A percentile compares a stretch with the other conserved stretches of the same genome.
These are phyloP conservation scores for Ogataea degrootiae DNA, from an alignment of 805 yeast genomes.

Conservation along the genomic window DNA sequence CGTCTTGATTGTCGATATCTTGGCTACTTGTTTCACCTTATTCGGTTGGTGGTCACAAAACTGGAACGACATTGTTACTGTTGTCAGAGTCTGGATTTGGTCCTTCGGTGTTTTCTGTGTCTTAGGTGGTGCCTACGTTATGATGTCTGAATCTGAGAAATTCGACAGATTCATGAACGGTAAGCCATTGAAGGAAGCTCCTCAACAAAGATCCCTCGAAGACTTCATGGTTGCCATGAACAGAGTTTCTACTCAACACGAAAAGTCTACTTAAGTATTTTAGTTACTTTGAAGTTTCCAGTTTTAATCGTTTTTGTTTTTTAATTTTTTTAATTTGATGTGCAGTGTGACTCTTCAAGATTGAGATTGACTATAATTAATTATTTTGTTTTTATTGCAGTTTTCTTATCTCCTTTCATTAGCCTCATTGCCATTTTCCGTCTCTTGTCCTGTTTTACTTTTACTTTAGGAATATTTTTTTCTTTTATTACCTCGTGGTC, in stretches of 20 bases:
- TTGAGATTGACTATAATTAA: too few relatives aligned
- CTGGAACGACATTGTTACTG: constrained; percentile 94
- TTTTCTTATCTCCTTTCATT: too few relatives aligned
- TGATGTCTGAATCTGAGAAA: constrained; percentile 77
- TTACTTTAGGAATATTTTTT: too few relatives aligned
- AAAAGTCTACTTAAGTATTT: constrained; percentile 56
- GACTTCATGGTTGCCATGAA: constrained; percentile 83
- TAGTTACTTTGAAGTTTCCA: not conserved
- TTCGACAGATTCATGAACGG: constrained; percentile 86
- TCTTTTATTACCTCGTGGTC: too few relatives aligned
- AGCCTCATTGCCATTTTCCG: too few relatives aligned
- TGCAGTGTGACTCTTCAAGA: not conserved
- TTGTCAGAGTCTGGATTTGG: constrained; percentile 91
- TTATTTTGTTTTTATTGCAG: too few relatives aligned
- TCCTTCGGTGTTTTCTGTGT: constrained; percentile 96
- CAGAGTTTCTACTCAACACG: constrained; percentile 88
- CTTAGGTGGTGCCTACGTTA: constrained; percentile 94
- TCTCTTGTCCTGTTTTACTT: too few relatives aligned
- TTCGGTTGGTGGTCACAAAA: constrained; percentile 98
- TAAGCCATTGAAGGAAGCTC: constrained; percentile 55
- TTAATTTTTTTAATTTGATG: not conserved
- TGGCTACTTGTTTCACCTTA: constrained; percentile 87
- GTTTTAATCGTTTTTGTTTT: not conserved
- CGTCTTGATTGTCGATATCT: constrained; percentile 80
- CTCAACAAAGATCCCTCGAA: constrained; percentile 67